Evolutionary conservation across 1,284 basidiomycete genomes (phyloP), one percentile per base, ranked within the genome.

Genomic region (Tilletia setariae): DNA sequence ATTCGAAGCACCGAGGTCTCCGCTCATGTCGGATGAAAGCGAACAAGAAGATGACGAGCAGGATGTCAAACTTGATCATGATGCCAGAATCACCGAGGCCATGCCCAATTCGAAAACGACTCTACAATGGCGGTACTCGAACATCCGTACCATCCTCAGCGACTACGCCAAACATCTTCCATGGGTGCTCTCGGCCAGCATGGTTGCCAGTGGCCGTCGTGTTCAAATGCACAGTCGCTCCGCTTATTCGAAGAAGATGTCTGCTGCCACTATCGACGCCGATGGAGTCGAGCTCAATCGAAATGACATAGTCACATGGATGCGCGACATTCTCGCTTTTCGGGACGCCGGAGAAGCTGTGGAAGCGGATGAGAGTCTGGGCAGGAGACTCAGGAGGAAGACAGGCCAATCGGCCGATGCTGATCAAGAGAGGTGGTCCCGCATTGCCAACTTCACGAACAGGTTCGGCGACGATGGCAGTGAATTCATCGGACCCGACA

Each of bases 131-230:
- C 28, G 56, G 7, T 61, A 61, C 30, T 32, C 32, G 3, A 30
- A 61, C 6, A 61, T 61, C 28, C 28, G 56, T 4, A 61, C n/a
- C 15, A 19, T 61, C 2, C 56, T 61, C 6, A 61, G 28, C 56
- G 56, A 61, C 56, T 13, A 30, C 28, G 56, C 56, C n/a, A 40
- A 35, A 15, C 56, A 61, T 40, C 28, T 61, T 19, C 56, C 56
- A 19, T 61, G 56, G 56, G 56, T 61, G 9, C 56, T 61, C 1
- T 61, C 56, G 8, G 56, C 56, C 11, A 32, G 28, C 15, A 40
- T 61, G 16, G 6, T 61, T n/a, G 56, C 56, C 28, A 61, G 56
- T 30, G 28, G 56, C 56, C 25, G 56, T 8, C 25, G 56, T 40
- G 35, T 40, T 40, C 35, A 40, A 40, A 40, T 40, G 35, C 35